Conservation (phyloP, 2,329 filamentous ascomycete genomes). For the Colletotrichum lentis region DNA sequence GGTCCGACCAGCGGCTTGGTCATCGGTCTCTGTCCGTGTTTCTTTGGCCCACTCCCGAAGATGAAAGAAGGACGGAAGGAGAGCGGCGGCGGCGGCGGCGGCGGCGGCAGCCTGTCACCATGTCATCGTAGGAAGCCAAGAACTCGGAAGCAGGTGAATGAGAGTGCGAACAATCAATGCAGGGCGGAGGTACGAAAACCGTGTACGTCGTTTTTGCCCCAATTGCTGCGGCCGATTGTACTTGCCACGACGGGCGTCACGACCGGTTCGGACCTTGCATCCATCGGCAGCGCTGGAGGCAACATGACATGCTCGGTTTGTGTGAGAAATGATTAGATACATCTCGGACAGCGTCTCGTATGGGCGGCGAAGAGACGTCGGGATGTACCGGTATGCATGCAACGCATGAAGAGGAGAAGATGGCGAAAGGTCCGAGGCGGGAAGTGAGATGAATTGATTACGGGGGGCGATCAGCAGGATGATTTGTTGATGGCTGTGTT, state of each 20-base stretch:
- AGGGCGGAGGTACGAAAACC: neutral
- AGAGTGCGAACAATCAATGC: neutral
- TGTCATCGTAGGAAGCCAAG: neutral
- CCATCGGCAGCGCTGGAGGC: neutral
- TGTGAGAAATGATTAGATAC: conserved; percentile 4
- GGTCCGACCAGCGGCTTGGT: conserved; percentile 23
- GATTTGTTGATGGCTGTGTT: conserved; percentile 28
- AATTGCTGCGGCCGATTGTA: neutral
- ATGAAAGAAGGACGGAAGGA: conserved; percentile 3
- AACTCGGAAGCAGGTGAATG: neutral
- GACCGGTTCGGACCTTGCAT: conserved; percentile 4
- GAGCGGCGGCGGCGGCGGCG: neutral
- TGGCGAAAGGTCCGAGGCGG: conserved; percentile 14
- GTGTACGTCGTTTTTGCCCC: neutral
- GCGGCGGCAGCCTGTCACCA: neutral
- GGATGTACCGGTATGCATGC: conserved; percentile 1
- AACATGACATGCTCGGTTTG: neutral
- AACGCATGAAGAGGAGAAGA: conserved; percentile 10
- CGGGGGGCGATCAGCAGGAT: conserved; percentile 31
- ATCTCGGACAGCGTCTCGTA: neutral
- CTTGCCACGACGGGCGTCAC: conserved; percentile 6
- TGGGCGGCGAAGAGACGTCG: neutral
- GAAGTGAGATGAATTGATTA: conserved; percentile 13
- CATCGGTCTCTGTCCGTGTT: conserved; percentile 10
- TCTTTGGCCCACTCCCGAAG: neutral